A percentile compares a stretch with the other conserved stretches of the same genome.
phyloP scores from a whole-genome alignment of 1,139 yeast genomes.

The Hansenula sp. region DNA sequence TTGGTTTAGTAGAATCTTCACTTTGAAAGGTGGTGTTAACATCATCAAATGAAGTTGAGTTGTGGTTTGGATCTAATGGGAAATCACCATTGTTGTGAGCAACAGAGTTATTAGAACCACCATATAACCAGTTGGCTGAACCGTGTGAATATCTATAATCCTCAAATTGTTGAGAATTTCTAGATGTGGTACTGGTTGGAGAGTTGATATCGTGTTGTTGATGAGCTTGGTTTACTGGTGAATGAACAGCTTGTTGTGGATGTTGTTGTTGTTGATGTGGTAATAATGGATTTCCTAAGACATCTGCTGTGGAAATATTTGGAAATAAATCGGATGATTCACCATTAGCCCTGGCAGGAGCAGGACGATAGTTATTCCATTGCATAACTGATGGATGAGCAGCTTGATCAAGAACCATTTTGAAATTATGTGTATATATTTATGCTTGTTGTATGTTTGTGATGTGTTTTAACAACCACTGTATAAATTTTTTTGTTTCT shows the following conservation, averaged over 20 bases:
- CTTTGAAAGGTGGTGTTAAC: not conserved
- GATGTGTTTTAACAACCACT: no score
- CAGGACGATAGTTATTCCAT: not conserved
- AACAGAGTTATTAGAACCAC: not conserved
- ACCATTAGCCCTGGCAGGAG: not conserved
- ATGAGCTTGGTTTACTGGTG: not conserved
- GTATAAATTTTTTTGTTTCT: no score
- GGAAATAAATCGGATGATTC: not conserved
- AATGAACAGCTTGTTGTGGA: not conserved
- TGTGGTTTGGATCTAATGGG: not conserved
- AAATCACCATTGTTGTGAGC: not conserved
- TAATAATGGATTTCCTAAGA: not conserved
- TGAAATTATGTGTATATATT: not conserved
- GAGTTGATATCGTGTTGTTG: not conserved
- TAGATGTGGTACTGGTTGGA: not conserved
- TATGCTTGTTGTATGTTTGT: no score
- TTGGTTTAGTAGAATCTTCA: constrained; percentile 1
- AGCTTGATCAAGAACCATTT: not conserved
- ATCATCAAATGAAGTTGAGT: not conserved
- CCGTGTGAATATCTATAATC: constrained; percentile 1
- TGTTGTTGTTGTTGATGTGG: not conserved
- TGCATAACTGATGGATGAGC: not conserved
- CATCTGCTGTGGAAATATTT: not conserved
- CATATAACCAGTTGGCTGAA: not conserved
- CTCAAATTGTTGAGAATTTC: not conserved